Conservation (phyloP, 2,329 filamentous ascomycete genomes). For the Phialocephala sp. region DNA sequence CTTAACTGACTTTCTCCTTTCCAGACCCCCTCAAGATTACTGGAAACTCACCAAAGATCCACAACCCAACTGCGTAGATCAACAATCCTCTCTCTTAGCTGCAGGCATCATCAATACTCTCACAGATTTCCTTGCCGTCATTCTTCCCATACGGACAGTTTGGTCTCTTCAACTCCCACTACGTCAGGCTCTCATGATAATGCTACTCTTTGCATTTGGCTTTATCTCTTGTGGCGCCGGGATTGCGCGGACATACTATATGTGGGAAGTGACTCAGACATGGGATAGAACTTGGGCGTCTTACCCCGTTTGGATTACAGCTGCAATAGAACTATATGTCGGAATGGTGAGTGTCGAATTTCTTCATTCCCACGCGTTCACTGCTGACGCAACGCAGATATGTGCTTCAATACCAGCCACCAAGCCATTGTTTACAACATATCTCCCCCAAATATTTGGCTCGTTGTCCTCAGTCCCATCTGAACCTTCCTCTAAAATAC, state of each 20-base stretch:
- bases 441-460: conserved; percentile 29
- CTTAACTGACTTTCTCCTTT: not conserved
- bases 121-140: conserved; percentile 61
- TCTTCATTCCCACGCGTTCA: too few relatives aligned
- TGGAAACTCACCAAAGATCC: conserved; percentile 45
- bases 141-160: conserved; percentile 56
- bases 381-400: conserved; percentile 41
- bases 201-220: conserved; percentile 56
- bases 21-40: conserved; percentile 46
- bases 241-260: conserved; percentile 47
- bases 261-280: conserved; percentile 40
- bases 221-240: conserved; percentile 52
- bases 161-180: conserved; percentile 52
- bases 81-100: conserved; percentile 57
- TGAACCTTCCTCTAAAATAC: not conserved
- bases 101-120: conserved; percentile 64
- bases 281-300: conserved; percentile 47
- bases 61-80: conserved; percentile 51
- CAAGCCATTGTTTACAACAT: conserved; percentile 49
- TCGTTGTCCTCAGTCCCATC: conserved; percentile 3
- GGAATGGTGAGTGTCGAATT: conserved; percentile 40
- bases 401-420: conserved; percentile 52
- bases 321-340: conserved; percentile 49
- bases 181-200: conserved; percentile 53
- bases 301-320: conserved; percentile 46